A percentile compares a stretch with the other conserved stretches of the same genome.
Conservation (phyloP, 2,329 filamentous ascomycete species). For the Boeremia lycopersici region DNA sequence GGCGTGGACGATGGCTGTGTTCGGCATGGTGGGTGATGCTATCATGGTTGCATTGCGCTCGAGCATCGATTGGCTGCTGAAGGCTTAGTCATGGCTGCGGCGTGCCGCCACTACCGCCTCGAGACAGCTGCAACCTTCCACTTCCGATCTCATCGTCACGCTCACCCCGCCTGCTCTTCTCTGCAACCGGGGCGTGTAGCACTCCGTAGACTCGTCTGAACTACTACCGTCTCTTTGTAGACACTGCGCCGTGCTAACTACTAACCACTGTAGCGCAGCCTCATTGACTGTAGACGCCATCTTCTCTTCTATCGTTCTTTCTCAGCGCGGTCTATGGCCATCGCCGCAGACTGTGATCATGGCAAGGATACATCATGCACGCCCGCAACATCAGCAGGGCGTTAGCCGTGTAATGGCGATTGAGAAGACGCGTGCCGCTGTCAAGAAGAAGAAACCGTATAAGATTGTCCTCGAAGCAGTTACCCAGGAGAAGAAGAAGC, state of each 20-base stretch:
- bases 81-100: constrained; percentile 5
- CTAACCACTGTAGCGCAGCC: constrained; percentile 19
- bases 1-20: constrained; percentile 61
- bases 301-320: constrained; percentile 3
- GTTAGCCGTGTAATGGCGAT: constrained; percentile 22
- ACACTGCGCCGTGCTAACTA: constrained; percentile 23
- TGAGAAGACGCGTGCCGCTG: constrained; percentile 31
- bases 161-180: constrained; percentile 27
- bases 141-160: constrained; percentile 11
- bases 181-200: constrained; percentile 31
- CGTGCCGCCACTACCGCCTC: constrained; percentile 1
- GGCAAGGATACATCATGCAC: constrained; percentile 36
- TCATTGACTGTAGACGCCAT: constrained; percentile 12
- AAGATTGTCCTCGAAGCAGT: constrained; percentile 65
- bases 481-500: constrained; percentile 65
- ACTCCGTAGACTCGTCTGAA: constrained; percentile 22
- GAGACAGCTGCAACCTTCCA: constrained; percentile 5
- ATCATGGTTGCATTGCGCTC: constrained; percentile 8
- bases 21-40: constrained; percentile 33
- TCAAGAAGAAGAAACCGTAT: constrained; percentile 54
- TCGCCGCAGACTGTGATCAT: constrained; percentile 22
- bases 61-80: constrained; percentile 9
- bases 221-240: constrained; percentile 16
- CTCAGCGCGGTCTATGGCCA: constrained; percentile 21
- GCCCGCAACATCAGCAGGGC: constrained; percentile 27